Base-by-base conservation (phyloP, 2,329 filamentous ascomycete genomes). In the Trichoderma lentiforme region DNA sequence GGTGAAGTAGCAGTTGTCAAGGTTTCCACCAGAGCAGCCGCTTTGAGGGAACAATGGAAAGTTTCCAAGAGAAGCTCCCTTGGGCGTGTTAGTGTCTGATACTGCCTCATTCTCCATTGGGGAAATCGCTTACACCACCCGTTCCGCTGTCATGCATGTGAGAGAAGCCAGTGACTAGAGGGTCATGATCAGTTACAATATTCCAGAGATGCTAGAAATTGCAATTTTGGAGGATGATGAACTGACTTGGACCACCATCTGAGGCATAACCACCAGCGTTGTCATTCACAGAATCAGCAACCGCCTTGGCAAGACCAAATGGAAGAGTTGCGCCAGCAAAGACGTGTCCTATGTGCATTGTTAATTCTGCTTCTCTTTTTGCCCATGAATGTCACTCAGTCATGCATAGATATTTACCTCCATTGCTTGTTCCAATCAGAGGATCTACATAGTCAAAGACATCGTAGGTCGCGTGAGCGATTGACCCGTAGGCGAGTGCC, bases 41-140 rank as follows among this genome's bases (percentile, higher is more conserved):
- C 85, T 84, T 71, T 87, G 84, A 14, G 83, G 80, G 71, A 87
- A 87, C 0, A 87, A 75, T 3, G 86, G 86, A 71, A 87, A 87
- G 70, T 87, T 87, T 7, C 83, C 86, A n/a, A 87, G 76, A 0
- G 84, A 87, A 3, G 85, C 83, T 15, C 77, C 79, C 78, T 78
- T 28, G 3, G 21, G 6, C 1, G 2, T 24, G 28, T 69, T 11
- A 60, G 57, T 1, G 3, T 14, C 14, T 21, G 0, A 1, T 12
- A 18, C 7, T 9, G 0, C 6, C 26, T 26, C 4, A 28, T 8
- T 32, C 8, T 58, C 21, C 32, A 36, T n/a, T 1, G 14, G 39
- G 3, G 18, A 60, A 6, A 12, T 34, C 26, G 66, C 82, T 79
- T 69, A 82, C 78, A 70, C 78, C 77, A 58, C 79, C 76, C 21